Evolutionary conservation across 2,329 filamentous ascomycete genomes (phyloP), one percentile per base, ranked within the genome.

Genomic region (Niveomyces coronatus): DNA sequence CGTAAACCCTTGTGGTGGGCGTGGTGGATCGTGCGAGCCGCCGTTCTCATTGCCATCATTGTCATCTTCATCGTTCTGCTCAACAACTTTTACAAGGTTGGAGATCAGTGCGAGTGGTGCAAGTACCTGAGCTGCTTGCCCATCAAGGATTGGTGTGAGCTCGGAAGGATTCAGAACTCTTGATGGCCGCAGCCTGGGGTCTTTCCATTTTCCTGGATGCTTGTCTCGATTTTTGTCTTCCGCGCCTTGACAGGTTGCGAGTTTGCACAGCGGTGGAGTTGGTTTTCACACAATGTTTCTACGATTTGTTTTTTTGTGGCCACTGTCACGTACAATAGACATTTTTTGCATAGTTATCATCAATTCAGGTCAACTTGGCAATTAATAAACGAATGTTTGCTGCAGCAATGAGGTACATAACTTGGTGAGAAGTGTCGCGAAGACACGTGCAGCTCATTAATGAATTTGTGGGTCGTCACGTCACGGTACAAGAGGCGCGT

Each of bases 1-100:
- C 75, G 91, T 14, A 94, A 94, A 57, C 82, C 84, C 16, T 69
- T 94, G 7, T 98, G 91, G 91, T 98, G 91, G 91, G 82, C 67
- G 5, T 98, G 91, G 91, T 96, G 89, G 89, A 61, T 94, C 16
- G 71, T 96, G 19, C 76, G 91, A 14, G 84, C 74, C 1, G 85
- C 73, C 0, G 80, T 82, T 17, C 64, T 98, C 36, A 72, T 94
- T 7, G 72, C 79, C n/a, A 82, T 88, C 23, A 68, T 94, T 24
- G 72, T 94, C 28, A 81, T 82, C 2, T 95, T 96, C 56, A 83
- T 94, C 44, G 64, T 95, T 31, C 67, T 98, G 37, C 60, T 96
- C 43, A 79, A 87, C 55, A 91, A 95, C 63, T 98, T 98, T 57
- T 96, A 96, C 62, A 74, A 74, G 45, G 79, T 81, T 57, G 72